Evolutionary conservation across 2,329 filamentous ascomycete genomes (phyloP), one percentile per base, ranked within the genome.

Genomic region (Diplodia corticola): DNA sequence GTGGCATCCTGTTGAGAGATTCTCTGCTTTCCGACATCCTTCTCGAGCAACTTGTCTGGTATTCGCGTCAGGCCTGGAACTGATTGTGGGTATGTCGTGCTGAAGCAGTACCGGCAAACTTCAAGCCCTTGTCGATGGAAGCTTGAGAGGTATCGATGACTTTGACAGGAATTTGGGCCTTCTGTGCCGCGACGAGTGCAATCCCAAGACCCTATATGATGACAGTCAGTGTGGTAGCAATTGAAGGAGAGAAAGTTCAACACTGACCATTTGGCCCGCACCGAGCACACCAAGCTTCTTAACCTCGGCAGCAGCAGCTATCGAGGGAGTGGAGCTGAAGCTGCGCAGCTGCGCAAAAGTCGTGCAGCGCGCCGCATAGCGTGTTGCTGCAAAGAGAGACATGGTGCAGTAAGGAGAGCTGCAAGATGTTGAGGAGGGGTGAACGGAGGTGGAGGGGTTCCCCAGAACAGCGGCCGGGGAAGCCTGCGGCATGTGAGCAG

Each of bases 241-340:
- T 51, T 65, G 59, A 24, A 24, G 5, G 24, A 65, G 54, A 17
- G 46, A 44, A 3, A 49, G 12, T 12, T 37, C 35, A 28, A 37
- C 35, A 49, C 84, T 75, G 80, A 96, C 93, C 93, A 98, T 97
- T 78, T 98, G 95, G 30, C 95, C 95, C 63, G 94, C 93, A 70
- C 95, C 95, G 74, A 99, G 85, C 59, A 99, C 94, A 74, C 94
- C 95, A 49, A 99, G 82, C 71, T 87, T 90, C 82, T 93, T 96
- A 69, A 99, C 89, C 74, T 93, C 88, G 65, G 89, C 87, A 68
- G 83, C 82, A 69, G 87, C 87, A 72, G 85, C 83, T 15, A 74
- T 65, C 53, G 83, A 80, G 51, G 87, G 79, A 46, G 86, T 88
- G 37, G 88, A 88, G 81, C 90, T 93, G 80, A 96, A 96, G 73